Evolutionary conservation across 306 rosid species (phyloP), one percentile per base, ranked within the genome.

Genomic region (Castanospermum australe): DNA sequence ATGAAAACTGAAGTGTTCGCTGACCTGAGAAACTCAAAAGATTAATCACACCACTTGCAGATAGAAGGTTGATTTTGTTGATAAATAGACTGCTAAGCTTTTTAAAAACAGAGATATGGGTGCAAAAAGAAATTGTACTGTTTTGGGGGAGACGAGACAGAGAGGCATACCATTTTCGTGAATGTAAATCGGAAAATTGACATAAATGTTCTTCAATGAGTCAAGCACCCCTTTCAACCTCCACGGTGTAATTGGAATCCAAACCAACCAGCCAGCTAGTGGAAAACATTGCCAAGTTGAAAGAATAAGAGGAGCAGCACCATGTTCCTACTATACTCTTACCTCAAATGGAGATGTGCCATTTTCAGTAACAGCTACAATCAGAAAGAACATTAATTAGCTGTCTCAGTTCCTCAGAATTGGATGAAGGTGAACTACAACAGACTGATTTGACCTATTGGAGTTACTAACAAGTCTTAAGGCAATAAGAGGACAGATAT

Each of bases 131-230:
- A 22, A 22, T 22, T 15, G 15, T 18, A 5, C 18, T 36, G 32
- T 17, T 64, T 17, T 17, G 17, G 1, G 54, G n/a, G 20, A 11
- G n/a, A 35, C 13, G 21, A 55, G 45, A 65, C 14, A 67, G 0
- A 42, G 33, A 67, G 44, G 17, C 9, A 45, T 56, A 87, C 82
- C 86, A 84, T 81, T 87, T 82, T 87, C 90, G 30, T 84, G 80
- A 48, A 87, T 84, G 73, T 76, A 84, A 41, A 67, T 36, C 8
- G 76, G 83, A 75, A 82, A 48, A 57, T 81, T 71, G 8, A 73
- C 82, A 39, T 70, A 82, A 54, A 21, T 21, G 30, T 81, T 71
- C 79, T 84, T 82, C 59, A 84, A 15, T 8, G 73, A 75, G 35
- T 84, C 86, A 35, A 84, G 18, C 64, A 81, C 1, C 44, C 13